Base-by-base conservation (phyloP, 2,329 filamentous ascomycete genomes). In the Biscogniauxia mediterranea region DNA sequence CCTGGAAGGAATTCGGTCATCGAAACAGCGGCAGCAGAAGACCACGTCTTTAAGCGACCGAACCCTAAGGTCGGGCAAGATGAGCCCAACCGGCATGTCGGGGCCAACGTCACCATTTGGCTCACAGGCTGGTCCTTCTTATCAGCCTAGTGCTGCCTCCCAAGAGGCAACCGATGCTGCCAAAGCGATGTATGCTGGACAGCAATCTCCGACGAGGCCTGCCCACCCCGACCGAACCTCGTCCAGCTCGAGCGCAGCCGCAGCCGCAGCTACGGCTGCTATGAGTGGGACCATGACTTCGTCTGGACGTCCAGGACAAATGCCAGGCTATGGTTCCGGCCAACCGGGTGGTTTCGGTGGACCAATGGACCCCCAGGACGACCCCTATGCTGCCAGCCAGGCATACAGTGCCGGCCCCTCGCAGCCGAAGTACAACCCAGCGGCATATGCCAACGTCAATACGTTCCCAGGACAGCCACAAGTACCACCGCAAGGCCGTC, bases 1-100 rank as follows among this genome's bases (percentile, higher is more conserved):
- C 66, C 77, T 98, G 58, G 89, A 93, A 66, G 92, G 93, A 55
- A 91, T 97, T 69, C 87, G 92, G 71, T 88, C 87, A 55, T 89
- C 90, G 62, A 96, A 93, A 78, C 86, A 88, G 72, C 85, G 87
- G 61, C 82, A 90, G 77, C 81, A 81, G 57, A 85, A 86, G 74
- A 78, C 77, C 0, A 78, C 81, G 1, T 84, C 78, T 52, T 80
- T 94, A 76, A 85, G 83, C 62, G 86, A 87, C 55, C 84, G 85
- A 70, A 92, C 89, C 2, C 78, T 94, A 63, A 84, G 92, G 59
- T 69, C 71, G 58, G 78, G 75, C 59, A 85, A 82, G 69, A 76
- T 76, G 55, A 81, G 79, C 46, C 78, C 80, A 15, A 76, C 76
- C 8, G 74, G 76, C 62, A 59, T 64, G 62, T 76, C 71, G 64